Evolutionary conservation across 73 alveolate genomes (phyloP).

Genomic region (Symbiodinium natans): DNA sequence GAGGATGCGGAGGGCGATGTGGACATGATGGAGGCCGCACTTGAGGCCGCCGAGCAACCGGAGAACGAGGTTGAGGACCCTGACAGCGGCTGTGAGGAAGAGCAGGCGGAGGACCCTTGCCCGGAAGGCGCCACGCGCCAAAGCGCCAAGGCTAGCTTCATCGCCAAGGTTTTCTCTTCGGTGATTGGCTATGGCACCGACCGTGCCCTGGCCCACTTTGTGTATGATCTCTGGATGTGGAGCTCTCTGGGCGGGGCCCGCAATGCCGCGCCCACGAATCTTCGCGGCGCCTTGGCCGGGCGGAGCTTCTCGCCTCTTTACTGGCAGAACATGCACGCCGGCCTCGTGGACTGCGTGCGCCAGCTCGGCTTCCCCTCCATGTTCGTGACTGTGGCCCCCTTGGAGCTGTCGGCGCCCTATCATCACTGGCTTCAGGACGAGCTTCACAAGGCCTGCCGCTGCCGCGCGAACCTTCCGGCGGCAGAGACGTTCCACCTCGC

Average conservation of each 20-base stretch:
- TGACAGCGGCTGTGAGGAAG: not conserved
- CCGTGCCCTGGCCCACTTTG: not conserved
- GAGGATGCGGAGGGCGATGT: not conserved
- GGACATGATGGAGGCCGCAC: not conserved
- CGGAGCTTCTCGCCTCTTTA: not conserved
- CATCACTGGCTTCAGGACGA: conserved; percentile 1
- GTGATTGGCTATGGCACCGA: not conserved
- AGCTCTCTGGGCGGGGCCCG: not conserved
- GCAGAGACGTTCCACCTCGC: conserved; percentile 21
- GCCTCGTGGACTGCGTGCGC: not conserved
- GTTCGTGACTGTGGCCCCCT: conserved; percentile 31
- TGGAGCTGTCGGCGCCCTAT: conserved; percentile 8
- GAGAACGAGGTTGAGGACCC: not conserved
- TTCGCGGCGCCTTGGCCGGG: conserved; percentile 8
- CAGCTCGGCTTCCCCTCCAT: conserved; percentile 24
- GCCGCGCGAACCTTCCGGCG: conserved; percentile 11
- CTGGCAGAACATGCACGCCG: conserved; percentile 13
- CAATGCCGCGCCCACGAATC: conserved; percentile 1
- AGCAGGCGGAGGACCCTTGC: not conserved
- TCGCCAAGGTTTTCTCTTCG: conserved; percentile 12
- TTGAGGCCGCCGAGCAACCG: not conserved
- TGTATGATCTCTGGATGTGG: conserved; percentile 11
- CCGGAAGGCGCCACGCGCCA: not conserved
- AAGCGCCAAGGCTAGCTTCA: not conserved
- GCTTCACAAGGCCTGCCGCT: not conserved